Evolutionary conservation across 2,329 filamentous ascomycete genomes (phyloP).

Genomic region (Aureobasidium sp.): DNA sequence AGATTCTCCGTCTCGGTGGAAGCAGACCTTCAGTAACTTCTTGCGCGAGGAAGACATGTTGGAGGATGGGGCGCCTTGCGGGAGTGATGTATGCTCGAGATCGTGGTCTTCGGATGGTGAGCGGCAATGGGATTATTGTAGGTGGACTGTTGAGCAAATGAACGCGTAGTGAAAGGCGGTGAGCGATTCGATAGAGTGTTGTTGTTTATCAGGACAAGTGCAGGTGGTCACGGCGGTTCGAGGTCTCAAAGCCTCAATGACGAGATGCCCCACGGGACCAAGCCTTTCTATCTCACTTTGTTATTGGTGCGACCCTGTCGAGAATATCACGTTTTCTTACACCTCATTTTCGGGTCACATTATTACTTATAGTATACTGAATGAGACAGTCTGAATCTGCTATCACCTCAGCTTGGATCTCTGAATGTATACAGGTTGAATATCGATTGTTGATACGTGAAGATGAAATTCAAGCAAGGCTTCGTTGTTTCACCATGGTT

Average conservation of each 20-base stretch:
- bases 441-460: no score
- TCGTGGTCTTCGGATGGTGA: background rate
- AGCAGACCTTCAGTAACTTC: conserved; percentile 32
- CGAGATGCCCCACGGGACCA: conserved; percentile 9
- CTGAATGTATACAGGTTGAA: no score
- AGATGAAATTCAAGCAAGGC: no score
- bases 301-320: background rate
- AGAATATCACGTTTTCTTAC: background rate
- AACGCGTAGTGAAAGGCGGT: conserved; percentile 2
- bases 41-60: conserved; percentile 33
- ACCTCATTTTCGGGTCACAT: background rate
- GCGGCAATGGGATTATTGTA: background rate
- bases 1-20: background rate
- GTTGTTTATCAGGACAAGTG: conserved; percentile 5
- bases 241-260: conserved; percentile 9
- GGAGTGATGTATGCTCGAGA: background rate
- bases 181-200: conserved; percentile 1
- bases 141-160: background rate
- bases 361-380: background rate
- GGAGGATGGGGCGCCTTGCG: conserved; percentile 12
- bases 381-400: background rate
- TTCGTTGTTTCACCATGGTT: background rate
- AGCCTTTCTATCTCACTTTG: conserved; percentile 9
- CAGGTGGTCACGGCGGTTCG: conserved; percentile 9
- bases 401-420: background rate